These are phyloP conservation scores for Rhynchospora tenuis DNA, from an alignment of 176 grass and related monocot genomes.

Conservation along the genomic window DNA sequence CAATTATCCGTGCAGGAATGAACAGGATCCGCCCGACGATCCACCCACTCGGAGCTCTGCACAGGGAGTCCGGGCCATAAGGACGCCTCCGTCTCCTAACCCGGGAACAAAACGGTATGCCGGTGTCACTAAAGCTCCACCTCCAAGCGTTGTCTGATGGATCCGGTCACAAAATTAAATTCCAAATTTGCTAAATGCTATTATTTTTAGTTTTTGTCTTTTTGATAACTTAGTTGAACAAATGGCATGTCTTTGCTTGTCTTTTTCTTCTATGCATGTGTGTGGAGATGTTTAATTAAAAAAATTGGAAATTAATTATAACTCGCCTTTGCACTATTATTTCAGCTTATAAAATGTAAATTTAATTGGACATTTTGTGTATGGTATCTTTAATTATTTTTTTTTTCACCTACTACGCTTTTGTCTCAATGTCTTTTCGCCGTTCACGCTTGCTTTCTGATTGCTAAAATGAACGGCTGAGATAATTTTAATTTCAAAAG, in stretches of 20 bases:
- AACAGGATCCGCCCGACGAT: not conserved
- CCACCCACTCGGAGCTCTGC: not conserved
- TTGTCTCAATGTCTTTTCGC: not conserved
- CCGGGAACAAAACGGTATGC: not conserved
- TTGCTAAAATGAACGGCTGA: not conserved
- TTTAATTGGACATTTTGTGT: no score
- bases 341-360: no score
- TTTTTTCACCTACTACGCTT: not conserved
- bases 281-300: not conserved
- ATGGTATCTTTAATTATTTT: not conserved
- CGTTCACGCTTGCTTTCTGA: not conserved
- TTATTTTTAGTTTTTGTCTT: not conserved
- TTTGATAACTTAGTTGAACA: not conserved
- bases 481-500: not conserved
- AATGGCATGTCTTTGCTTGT: not conserved
- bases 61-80: not conserved
- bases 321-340: not conserved
- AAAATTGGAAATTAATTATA: not conserved
- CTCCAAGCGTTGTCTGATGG: not conserved
- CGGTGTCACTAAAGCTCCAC: not conserved
- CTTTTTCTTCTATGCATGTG: no score
- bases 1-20: not conserved
- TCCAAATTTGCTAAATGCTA: constrained; percentile 11
- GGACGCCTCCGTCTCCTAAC: not conserved
- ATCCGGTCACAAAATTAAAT: not conserved